Percentiles rank a stretch among this genome's conserved stretches.
Conservation (phyloP, 176 grass and related monocot genomes). For the Triticum urartu region DNA sequence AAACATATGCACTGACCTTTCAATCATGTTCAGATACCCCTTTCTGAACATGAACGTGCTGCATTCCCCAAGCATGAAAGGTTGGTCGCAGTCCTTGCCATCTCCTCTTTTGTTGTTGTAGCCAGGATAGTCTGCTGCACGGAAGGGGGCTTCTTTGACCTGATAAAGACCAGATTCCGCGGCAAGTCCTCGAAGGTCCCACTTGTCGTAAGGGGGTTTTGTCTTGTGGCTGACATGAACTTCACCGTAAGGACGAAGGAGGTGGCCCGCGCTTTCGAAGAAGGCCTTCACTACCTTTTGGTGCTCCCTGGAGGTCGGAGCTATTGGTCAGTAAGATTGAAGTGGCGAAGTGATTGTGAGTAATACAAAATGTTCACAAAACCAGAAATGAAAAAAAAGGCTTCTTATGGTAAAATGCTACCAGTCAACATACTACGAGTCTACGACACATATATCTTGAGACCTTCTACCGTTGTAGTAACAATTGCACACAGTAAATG, state of each 20-base stretch:
- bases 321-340: background rate
- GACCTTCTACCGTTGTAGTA: background rate
- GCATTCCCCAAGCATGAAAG: conserved; percentile 36
- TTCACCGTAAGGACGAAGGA: conserved; percentile 46
- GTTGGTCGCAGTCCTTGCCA: conserved; percentile 27
- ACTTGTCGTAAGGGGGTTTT: conserved; percentile 17
- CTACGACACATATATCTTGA: background rate
- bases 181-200: conserved; percentile 40
- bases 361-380: background rate
- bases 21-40: background rate
- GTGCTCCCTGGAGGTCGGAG: conserved; percentile 37
- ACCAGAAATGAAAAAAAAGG: background rate
- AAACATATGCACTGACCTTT: background rate
- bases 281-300: conserved; percentile 15
- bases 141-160: conserved; percentile 12
- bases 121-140: conserved; percentile 39
- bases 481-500: background rate
- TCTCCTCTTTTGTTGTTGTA: conserved; percentile 68
- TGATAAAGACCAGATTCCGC: conserved; percentile 22
- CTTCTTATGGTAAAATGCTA: background rate
- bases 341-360: background rate
- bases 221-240: conserved; percentile 60
- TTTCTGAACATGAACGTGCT: conserved; percentile 42
- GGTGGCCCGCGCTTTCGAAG: conserved; percentile 31
- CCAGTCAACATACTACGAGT: background rate